A percentile compares a stretch with the other conserved stretches of the same genome.
phyloP scores from a whole-genome alignment of 495 filamentous ascomycete species.

The Jackrogersella multiformis region DNA sequence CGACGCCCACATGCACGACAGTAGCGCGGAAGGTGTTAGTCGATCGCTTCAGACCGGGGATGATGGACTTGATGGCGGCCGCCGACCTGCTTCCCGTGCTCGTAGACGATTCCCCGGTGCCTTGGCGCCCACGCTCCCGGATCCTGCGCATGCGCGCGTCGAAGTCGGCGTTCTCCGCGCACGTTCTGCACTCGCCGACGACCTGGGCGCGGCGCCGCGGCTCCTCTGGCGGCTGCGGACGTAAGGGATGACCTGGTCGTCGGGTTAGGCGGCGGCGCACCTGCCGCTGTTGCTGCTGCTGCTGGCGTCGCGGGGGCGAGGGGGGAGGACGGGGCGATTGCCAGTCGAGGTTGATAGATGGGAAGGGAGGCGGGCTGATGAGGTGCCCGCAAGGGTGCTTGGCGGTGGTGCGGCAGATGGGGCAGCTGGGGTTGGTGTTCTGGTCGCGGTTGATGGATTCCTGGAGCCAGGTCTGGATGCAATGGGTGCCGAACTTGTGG shows the following conservation, averaged over 20 bases:
- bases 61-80: constrained; percentile 30
- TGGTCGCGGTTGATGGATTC: constrained; percentile 48
- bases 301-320: constrained; percentile 31
- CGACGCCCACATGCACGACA: constrained; percentile 21
- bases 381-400: constrained; percentile 55
- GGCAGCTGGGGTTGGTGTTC: constrained; percentile 48
- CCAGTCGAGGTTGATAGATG: constrained; percentile 23
- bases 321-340: constrained; percentile 37
- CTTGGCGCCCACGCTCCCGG: constrained; percentile 19
- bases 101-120: constrained; percentile 19
- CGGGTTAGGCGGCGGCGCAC: constrained; percentile 42
- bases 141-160: constrained; percentile 26
- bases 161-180: constrained; percentile 35
- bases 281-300: constrained; percentile 35
- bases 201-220: constrained; percentile 33
- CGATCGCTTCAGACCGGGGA: constrained; percentile 29
- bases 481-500: constrained; percentile 56
- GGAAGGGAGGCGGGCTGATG: constrained; percentile 34
- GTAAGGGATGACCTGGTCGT: constrained; percentile 23
- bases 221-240: constrained; percentile 38
- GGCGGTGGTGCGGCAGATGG: constrained; percentile 51
- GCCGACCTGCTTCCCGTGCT: constrained; percentile 11
- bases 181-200: constrained; percentile 41
- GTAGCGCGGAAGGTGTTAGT: constrained; percentile 23
- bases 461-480: constrained; percentile 57